Conservation (phyloP, 2,329 filamentous ascomycete genomes). For the Aspergillus cejpii region DNA sequence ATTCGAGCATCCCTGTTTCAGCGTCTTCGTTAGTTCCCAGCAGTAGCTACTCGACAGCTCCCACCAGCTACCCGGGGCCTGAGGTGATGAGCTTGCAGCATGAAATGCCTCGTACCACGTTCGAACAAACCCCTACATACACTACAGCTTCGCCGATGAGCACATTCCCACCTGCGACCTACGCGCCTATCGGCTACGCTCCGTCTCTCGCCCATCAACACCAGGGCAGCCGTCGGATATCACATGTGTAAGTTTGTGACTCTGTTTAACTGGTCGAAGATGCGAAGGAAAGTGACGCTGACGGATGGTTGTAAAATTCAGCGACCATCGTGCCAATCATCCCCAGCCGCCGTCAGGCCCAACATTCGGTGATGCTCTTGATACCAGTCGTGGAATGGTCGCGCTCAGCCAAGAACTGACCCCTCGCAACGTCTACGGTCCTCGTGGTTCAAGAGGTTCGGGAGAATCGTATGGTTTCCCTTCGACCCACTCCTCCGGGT, state of each 20-base stretch:
- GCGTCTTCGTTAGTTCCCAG: constrained; percentile 63
- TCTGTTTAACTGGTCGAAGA: not conserved
- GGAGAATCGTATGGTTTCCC: constrained; percentile 89
- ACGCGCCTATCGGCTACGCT: constrained; percentile 70
- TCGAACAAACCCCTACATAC: constrained; percentile 63
- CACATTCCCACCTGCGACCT: constrained; percentile 64
- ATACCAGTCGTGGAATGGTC: constrained; percentile 89
- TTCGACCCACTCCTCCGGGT: constrained; percentile 81
- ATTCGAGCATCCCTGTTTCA: constrained; percentile 65
- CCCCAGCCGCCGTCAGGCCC: constrained; percentile 51
- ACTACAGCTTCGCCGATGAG: constrained; percentile 62
- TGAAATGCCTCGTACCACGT: constrained; percentile 72
- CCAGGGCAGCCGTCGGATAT: constrained; percentile 62
- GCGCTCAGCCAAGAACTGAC: constrained; percentile 90
- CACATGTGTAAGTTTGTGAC: constrained; percentile 63
- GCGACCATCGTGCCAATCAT: constrained; percentile 32
- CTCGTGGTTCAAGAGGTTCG: constrained; percentile 60
- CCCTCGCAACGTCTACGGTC: constrained; percentile 79
- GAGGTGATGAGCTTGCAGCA: constrained; percentile 63
- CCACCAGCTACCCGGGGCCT: constrained; percentile 51
- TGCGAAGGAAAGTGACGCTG: constrained; percentile 8
- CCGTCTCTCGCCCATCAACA: constrained; percentile 48
- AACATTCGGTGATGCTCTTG: constrained; percentile 80
- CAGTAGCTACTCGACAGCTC: constrained; percentile 58
- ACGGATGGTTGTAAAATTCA: constrained; percentile 15